A percentile compares a stretch with the other conserved stretches of the same genome.
Conservation (phyloP, 2,329 filamentous ascomycete genomes). For the Tetracladium maxilliforme region DNA sequence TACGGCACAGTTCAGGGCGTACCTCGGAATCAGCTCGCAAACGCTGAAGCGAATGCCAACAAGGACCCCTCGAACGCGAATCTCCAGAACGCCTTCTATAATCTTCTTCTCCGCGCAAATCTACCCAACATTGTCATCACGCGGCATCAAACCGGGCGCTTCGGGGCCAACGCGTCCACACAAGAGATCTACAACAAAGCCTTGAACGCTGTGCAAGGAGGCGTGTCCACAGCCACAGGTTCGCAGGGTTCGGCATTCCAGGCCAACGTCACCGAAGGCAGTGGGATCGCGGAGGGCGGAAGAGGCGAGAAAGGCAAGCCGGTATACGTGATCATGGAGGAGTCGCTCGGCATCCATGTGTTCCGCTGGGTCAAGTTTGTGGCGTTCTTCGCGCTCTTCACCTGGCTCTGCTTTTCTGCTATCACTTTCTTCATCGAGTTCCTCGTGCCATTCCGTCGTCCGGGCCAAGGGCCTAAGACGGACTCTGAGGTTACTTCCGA, state of each 20-base stretch:
- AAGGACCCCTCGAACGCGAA: conserved; percentile 78
- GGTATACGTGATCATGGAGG: conserved; percentile 92
- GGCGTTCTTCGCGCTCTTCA: conserved; percentile 60
- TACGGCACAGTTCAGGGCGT: too few species aligned
- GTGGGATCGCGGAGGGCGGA: conserved; percentile 48
- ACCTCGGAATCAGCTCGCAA: conserved; percentile 59
- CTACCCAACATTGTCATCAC: conserved; percentile 90
- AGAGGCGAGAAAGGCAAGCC: conserved; percentile 68
- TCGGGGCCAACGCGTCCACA: conserved; percentile 65
- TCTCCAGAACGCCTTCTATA: conserved; percentile 88
- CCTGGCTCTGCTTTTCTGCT: conserved; percentile 65
- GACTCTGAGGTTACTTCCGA: conserved; percentile 83
- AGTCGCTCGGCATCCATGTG: conserved; percentile 62
- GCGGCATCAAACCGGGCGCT: conserved; percentile 74
- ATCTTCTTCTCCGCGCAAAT: conserved; percentile 76
- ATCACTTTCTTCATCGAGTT: conserved; percentile 75
- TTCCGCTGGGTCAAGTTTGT: conserved; percentile 91
- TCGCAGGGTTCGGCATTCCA: conserved; percentile 29
- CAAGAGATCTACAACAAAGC: conserved; percentile 70
- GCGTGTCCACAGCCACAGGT: too few species aligned
- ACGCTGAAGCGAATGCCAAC: conserved; percentile 83
- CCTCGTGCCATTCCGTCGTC: conserved; percentile 65
- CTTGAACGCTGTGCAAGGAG: too few species aligned
- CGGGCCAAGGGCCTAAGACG: conserved; percentile 49
- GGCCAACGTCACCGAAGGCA: conserved; percentile 17